Evolutionary conservation across 495 filamentous ascomycete genomes (phyloP), one percentile per base, ranked within the genome.

Genomic region (Penicillium robsamsonii): DNA sequence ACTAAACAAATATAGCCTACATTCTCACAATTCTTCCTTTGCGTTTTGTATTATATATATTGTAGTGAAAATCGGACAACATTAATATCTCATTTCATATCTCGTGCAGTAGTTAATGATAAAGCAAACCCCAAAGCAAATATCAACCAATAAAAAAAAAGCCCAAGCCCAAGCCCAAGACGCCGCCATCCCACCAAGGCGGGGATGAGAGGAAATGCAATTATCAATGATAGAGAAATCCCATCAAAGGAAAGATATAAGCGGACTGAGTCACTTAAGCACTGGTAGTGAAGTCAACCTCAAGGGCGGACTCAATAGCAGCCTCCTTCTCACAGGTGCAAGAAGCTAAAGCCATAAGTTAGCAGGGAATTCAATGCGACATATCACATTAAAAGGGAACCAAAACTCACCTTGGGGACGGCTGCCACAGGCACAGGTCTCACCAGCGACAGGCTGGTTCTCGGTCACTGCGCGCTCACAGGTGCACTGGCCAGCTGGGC

Each of bases 241-340:
- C 33, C 45, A 47, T 42, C 31, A 48, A 24, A 57, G 33, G 11
- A 37, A 54, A 46, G 20, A 11, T 13, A 42, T 3, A 51, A 24
- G 18, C 4, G 35, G 12, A 22, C 25, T 8, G 15, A 53, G 11
- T 35, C 10, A 53, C 49, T 60, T 53, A 73, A 45, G 64, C 56
- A 33, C 62, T 64, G 57, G 86, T 88, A 37, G 90, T 96, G 71
- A 93, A 94, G 66, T 96, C 90, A 45, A 77, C 86, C 81, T 96
- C 91, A 13, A 70, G 59, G 20, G 71, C 70, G 27, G 72, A 67
- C 31, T 78, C 74, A 15, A 75, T 77, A 52, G 80, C 80, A 37
- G 77, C 66, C 8, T 83, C 87, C 63, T 87, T 91, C 73, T 90
- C 88, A 70, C 91, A 96, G 12, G 87, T 92, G 77, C 91, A 95